Evolutionary conservation across 2,329 filamentous ascomycete species (phyloP), one percentile per base, ranked within the genome.

Genomic region (Pseudomassariella vexata): DNA sequence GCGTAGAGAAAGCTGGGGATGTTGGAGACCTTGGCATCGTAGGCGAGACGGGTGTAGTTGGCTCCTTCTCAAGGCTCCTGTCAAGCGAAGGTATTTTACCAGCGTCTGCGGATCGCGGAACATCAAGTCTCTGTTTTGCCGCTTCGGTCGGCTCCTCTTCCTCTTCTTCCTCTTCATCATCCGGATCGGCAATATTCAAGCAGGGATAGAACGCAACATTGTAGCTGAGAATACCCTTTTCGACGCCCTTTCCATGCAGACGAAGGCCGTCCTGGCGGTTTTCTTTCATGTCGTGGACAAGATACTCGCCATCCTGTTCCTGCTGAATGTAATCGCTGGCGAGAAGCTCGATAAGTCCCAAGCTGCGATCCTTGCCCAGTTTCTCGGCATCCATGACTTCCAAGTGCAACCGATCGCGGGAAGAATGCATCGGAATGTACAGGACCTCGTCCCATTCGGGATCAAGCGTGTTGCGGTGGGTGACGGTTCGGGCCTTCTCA

Each of bases 301-400:
- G 59, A 50, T 85, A 96, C 50, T 94, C 85, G 36, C 88, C 92
- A 43, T 73, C 76, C 20, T 89, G 83, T 29, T 76, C 79, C 54
- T 95, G 79, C 5, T 65, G 62, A 40, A 96, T 74, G 54, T 85
- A 96, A 41, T 96, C 86, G 12, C 79, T 68, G 7, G 83, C 80
- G 32, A 75, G 68, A 17, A 95, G 60, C 45, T 96, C 89, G 12
- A 92, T 63, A 34, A 83, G 70, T 32, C 92, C 92, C 20, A 98
- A 72, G 24, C 84, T 84, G 35, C 92, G 82, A 57, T 98, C 92
- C 55, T 88, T 92, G 48, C 86, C 86, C 51, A 96, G 72, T 46
- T 80, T 89, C 60, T 98, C 92, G 39, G 92, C 79, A 49, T 98
- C 92, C 90, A 98, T 95, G 43, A 96, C 88, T 57, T 98, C 92